Base-by-base conservation (phyloP, 139 green algal genomes). In the Chlamydomonas incerta region DNA sequence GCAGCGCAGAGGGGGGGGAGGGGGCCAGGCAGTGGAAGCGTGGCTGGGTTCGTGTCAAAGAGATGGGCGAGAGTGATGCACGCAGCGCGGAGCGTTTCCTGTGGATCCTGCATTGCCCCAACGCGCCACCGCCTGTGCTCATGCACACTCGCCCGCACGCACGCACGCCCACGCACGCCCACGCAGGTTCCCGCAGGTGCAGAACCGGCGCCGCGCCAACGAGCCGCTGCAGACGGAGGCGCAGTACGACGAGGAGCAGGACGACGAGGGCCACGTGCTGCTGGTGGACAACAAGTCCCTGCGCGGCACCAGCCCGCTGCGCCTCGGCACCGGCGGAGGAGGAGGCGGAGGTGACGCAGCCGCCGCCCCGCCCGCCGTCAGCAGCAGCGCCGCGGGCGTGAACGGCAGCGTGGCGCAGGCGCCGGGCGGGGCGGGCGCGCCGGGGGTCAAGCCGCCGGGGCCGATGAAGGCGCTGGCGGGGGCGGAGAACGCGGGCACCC, bases 211-310 rank as follows among this genome's bases (percentile, higher is more conserved):
- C 41, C 77, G 77, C 41, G 41, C 77, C 77, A 83, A 83, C 77
- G 77, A 83, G 63, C 77, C 77, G 29, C 77, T 83, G 14, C 77
- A 83, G 46, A 83, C 77, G 18, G 77, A 83, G 63, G 35, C 57
- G 46, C 77, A 83, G 41, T 83, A 83, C 77, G 77, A 83, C 77
- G 77, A 83, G 62, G 77, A 83, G 63, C 77, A 83, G 63, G 77
- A 83, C 63, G 77, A 83, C 62, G 77, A 83, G 6, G 77, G 77
- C 63, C 77, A 83, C 41, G 75, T 83, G 37, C 37, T 83, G 10
- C 37, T 83, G 26, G 75, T 83, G 60, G 62, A 83, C 58, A 69
- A 83, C 26, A 60, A 72, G 29, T 8, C 21, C 31, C 31, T 71
- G 34, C 57, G 74, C 0, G 73, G 73, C 74, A 35, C 55, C 74